Evolutionary conservation across 2,329 filamentous ascomycete genomes (phyloP), one percentile per base, ranked within the genome.

Genomic region (Hypoxylon sp.): DNA sequence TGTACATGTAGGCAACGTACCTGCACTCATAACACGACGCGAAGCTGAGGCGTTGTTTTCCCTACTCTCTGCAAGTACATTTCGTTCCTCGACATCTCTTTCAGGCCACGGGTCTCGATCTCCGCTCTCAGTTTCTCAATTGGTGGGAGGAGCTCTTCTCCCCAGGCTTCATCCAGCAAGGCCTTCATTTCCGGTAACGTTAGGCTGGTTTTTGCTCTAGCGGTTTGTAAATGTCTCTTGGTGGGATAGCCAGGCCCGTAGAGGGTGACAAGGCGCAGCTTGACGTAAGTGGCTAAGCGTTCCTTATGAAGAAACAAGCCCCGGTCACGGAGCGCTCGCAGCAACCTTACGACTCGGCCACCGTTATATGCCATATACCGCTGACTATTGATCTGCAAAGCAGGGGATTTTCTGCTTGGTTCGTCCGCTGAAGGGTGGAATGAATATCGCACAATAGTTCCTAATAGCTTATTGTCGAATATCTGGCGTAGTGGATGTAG

Each of bases 401-500:
- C 43, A 54, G 48, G 61, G 50, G 29, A 55, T 56, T 12, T 54
- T 1, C 25, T 47, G 56, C 30, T 23, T 19, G 32, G 19, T 63
- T 69, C 68, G 2, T 75, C 73, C 23, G 78, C 55, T 11, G 74
- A 77, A 52, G 78, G 73, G 60, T 81, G 76, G 58, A 86, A 86
- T 0, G 81, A 80, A 78, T 81, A 84, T 34, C 82, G 76, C 7
- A 85, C 66, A 14, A 85, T 78, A 2, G 74, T 72, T 1, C 76
- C 74, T 55, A 84, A 75, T 19, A 85, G 61, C 25, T 71, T 72
- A 9, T 65, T 52, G 43, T 79, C 75, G 65, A 87, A 86, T 19
- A 87, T 76, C 37, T 77, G 77, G 41, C 78, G 79, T 5, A 87
- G 60, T 1, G 85, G 85, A 62, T 87, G 85, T 11, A 78, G 71